Base-by-base conservation (phyloP, 192 early-diverging fungal genomes). In the Entrophospora sp. region DNA sequence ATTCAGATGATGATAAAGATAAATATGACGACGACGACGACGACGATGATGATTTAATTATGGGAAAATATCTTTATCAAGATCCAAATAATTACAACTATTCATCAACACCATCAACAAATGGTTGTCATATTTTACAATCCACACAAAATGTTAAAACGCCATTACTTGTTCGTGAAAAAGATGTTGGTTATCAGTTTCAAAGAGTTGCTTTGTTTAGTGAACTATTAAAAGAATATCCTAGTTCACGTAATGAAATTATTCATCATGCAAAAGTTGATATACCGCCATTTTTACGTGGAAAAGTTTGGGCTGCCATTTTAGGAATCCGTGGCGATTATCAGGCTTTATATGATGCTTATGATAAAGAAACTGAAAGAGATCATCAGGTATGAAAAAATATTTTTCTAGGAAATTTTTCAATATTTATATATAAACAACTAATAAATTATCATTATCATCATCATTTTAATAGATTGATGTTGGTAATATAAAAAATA, bases 281-380 rank as follows among this genome's bases (percentile, higher is more conserved):
- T 46, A 81, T 86, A 40, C 81, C 81, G 30, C 81, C 84, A 2
- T 60, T 85, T 8, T 49, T 87, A 30, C 79, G 87, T 5, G 84
- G 83, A 18, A 78, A 76, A 63, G 71, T 89, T 2, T 89, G 87
- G 87, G 83, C 87, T 30, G 80, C 81, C 1, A 75, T 89, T 20
- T 58, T 89, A 3, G 81, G 79, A 5, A 74, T 89, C 10, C 52
- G 63, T 8, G 85, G 86, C 5, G 80, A 88, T 46, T 69, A 77
- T 31, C 64, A 84, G 13, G 52, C 76, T 24, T 66, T 67, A 10
- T 88, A 85, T 69, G 69, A 80, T 30, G 52, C 65, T 14, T 75
- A 73, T 45, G 77, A 86, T 65, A 85, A 82, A 52, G 77, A 76
- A 27, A 72, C 69, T 1, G 82, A 83, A 42, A 66, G 72, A 45